Evolutionary conservation across 2,329 filamentous ascomycete genomes (phyloP).

Genomic region (Thielaviopsis punctulata): DNA sequence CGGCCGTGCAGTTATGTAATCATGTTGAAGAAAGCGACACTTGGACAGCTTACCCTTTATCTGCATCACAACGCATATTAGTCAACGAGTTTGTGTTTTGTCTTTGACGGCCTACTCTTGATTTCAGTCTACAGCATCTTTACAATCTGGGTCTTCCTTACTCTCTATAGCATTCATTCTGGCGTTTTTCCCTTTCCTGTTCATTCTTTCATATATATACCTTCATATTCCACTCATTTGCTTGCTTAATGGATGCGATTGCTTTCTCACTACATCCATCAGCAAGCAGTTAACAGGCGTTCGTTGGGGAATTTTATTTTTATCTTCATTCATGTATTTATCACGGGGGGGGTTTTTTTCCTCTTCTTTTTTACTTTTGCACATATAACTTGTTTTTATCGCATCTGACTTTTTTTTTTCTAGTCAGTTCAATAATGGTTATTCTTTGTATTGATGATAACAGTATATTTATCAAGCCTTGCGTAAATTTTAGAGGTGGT

Average conservation of each 20-base stretch:
- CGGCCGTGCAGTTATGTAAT: conserved; percentile 3
- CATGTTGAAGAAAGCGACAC: neutral
- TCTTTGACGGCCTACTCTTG: neutral
- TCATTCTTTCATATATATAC: neutral
- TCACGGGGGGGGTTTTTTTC: too few species aligned
- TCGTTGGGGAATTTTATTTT: too few species aligned
- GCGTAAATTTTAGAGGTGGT: too few species aligned
- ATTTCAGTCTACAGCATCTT: neutral
- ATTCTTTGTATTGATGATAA: too few species aligned
- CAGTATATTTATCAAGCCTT: too few species aligned
- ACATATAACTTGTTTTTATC: too few species aligned
- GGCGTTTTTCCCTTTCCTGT: neutral
- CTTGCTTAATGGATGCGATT: too few species aligned
- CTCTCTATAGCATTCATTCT: neutral
- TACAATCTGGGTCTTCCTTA: neutral
- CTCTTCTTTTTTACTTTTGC: neutral
- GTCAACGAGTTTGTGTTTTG: neutral
- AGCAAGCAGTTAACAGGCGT: too few species aligned
- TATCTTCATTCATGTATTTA: too few species aligned
- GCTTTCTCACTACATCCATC: too few species aligned
- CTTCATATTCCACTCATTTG: too few species aligned
- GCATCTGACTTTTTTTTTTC: neutral
- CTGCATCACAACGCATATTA: neutral
- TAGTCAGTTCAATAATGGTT: too few species aligned
- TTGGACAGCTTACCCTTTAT: neutral